Conservation (phyloP, 1,284 basidiomycete genomes). For the Volvariella surrecta region DNA sequence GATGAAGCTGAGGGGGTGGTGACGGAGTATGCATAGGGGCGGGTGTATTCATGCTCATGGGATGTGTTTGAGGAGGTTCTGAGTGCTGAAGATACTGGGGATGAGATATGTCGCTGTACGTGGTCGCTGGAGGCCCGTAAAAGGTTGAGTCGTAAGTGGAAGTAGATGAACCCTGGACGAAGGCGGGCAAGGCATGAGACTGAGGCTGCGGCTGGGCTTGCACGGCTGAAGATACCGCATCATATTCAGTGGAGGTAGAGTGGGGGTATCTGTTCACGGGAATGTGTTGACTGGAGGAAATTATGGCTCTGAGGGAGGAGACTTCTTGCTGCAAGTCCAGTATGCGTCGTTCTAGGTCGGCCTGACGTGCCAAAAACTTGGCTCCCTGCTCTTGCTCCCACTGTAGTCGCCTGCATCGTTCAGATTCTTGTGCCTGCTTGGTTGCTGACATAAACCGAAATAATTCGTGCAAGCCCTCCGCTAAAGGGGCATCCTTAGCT, state of each 20-base stretch:
- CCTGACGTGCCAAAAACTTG: conserved; percentile 41
- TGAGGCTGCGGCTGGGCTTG: conserved; percentile 29
- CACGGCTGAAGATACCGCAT: conserved; percentile 20
- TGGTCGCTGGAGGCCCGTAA: not conserved
- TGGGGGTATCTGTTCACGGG: conserved; percentile 15
- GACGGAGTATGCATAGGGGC: not conserved
- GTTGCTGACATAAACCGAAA: conserved; percentile 43
- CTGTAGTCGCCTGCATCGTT: conserved; percentile 42
- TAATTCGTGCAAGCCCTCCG: conserved; percentile 41
- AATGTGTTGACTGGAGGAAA: conserved; percentile 8
- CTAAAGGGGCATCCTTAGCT: conserved; percentile 5
- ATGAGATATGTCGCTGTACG: not conserved
- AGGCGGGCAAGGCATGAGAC: conserved; percentile 20
- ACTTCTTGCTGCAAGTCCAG: conserved; percentile 53
- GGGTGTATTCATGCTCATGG: conserved; percentile 5
- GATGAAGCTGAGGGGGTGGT: not conserved
- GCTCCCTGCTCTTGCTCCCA: conserved; percentile 68
- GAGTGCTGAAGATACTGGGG: not conserved
- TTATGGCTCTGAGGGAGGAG: conserved; percentile 28
- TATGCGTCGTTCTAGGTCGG: conserved; percentile 51
- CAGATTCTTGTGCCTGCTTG: conserved; percentile 48
- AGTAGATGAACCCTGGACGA: conserved; percentile 34
- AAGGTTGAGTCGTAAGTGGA: conserved; percentile 13
- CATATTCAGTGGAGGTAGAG: conserved; percentile 21
- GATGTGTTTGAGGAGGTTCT: conserved; percentile 8